Base-by-base conservation (phyloP, 768 basidiomycete species). In the Auricularia sp. region DNA sequence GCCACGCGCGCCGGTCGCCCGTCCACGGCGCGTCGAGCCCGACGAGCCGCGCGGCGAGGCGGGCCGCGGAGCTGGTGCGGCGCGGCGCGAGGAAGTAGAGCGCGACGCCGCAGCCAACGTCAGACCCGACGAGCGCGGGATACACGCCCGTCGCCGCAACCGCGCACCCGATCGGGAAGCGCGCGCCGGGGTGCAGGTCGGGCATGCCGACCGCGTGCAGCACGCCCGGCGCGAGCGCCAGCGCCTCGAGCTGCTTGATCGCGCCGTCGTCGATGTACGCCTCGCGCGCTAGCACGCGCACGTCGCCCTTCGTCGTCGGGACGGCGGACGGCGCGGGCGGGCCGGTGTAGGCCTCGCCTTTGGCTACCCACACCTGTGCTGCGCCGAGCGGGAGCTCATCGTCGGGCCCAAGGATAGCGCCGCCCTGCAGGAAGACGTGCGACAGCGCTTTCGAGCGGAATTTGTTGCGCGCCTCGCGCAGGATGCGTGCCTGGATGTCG, bases 41-140 rank as follows among this genome's bases (percentile, higher is more conserved):
- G 14, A 64, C 63, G 29, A 78, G 67, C 35, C 71, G 61, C 16
- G 69, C 65, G 3, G 76, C 77, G 21, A 77, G 67, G 61, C 73
- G 75, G 33, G 64, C 67, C 1, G 75, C 73, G 12, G 62, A 61
- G 23, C 73, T 68, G 60, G 69, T 70, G 8, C 71, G 67, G 23
- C 71, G 72, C 6, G 72, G 34, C 29, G 72, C 71, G 14, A 77
- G 61, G 53, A 71, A 70, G 65, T 77, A 78, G 6, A 79, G 62
- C 0, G 74, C 74, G 42, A 77, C 77, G 35, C 75, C 77, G 66
- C 77, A 79, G 10, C 77, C 77, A 44, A 77, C 73, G 64, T 78
- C 77, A 1, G 73, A 74, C 34, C 76, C 76, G 43, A 79, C 77
- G 43, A 78, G 70, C 16, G 77, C 75, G 35, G 78, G 77, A 62